Percentiles rank a stretch among this genome's conserved stretches.
phyloP scores from a whole-genome alignment of 148 eudicot genomes.

The Diospyros lotus region DNA sequence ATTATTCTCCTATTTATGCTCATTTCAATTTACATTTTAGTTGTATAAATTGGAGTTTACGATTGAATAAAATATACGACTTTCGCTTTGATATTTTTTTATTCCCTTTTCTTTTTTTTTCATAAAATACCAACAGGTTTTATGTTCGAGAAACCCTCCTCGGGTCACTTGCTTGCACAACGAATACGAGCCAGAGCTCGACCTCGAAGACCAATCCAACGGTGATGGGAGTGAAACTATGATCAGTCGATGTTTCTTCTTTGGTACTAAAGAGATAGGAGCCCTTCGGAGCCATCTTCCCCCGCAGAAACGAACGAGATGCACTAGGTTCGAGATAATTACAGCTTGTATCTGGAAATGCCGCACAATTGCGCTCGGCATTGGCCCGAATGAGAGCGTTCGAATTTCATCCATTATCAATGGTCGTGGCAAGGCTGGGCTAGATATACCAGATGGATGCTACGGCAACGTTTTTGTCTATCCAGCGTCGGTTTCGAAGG shows the following conservation, averaged over 20 bases:
- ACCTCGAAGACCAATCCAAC: neutral
- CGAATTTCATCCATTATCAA: constrained; percentile 26
- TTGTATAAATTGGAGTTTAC: too few relatives aligned
- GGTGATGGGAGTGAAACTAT: too few relatives aligned
- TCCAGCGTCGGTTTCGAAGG: constrained; percentile 29
- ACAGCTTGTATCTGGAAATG: constrained; percentile 50
- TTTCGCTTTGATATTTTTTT: too few relatives aligned
- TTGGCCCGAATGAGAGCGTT: constrained; percentile 20
- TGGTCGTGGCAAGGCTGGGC: constrained; percentile 10
- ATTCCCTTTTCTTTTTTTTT: too few relatives aligned
- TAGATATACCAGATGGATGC: constrained; percentile 7
- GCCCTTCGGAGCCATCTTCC: constrained; percentile 16
- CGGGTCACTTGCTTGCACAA: neutral
- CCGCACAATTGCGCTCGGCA: constrained; percentile 39
- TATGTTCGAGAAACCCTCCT: constrained; percentile 6
- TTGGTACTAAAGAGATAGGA: constrained; percentile 12
- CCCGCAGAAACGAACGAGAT: neutral
- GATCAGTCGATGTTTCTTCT: neutral
- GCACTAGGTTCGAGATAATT: constrained; percentile 34
- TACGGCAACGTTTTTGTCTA: constrained; percentile 19
- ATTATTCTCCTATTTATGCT: too few relatives aligned
- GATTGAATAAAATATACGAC: too few relatives aligned
- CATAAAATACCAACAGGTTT: too few relatives aligned
- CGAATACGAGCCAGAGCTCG: constrained; percentile 12
- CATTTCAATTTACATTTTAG: too few relatives aligned